These are phyloP conservation scores for Colletotrichum horii DNA, from an alignment of 2,329 filamentous ascomycete genomes.

Conservation along the genomic window DNA sequence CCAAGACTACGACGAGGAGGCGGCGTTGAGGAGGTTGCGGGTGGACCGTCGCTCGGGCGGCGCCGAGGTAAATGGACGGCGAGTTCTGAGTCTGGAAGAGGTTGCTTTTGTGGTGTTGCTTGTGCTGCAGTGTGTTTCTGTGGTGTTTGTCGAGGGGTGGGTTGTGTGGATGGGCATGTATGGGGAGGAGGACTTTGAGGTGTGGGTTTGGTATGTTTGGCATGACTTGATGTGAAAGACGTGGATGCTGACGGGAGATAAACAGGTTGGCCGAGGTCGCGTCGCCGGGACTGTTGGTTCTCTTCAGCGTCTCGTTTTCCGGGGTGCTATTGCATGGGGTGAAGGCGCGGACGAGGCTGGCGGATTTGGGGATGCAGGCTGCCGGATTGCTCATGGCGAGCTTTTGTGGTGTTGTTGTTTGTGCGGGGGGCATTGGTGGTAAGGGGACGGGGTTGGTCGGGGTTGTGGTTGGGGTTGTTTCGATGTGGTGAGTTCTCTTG, in stretches of 20 bases:
- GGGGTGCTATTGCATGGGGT: conserved; percentile 23
- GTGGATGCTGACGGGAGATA: background rate
- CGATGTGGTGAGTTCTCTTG: conserved; percentile 8
- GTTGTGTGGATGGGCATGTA: conserved; percentile 30
- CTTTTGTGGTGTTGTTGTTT: background rate
- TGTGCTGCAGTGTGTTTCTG: conserved; percentile 27
- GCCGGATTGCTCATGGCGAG: background rate
- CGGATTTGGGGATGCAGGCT: conserved; percentile 8
- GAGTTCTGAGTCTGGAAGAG: background rate
- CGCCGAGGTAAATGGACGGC: background rate
- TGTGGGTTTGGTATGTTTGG: conserved; percentile 28
- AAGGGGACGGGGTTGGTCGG: background rate
- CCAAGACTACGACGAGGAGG: conserved; percentile 1
- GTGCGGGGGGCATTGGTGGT: background rate
- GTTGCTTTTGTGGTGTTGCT: conserved; percentile 31
- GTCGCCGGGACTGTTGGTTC: conserved; percentile 54
- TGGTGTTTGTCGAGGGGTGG: conserved; percentile 29
- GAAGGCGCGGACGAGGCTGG: background rate
- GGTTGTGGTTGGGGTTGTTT: background rate
- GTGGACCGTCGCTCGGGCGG: background rate
- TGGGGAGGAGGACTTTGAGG: conserved; percentile 22
- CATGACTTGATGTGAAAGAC: accelerated
- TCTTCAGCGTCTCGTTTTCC: conserved; percentile 85
- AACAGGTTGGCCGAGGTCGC: conserved; percentile 13
- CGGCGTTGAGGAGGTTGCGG: background rate